phyloP scores from a whole-genome alignment of 2,329 filamentous ascomycete genomes.

The Myriosclerotinia scirpicola region DNA sequence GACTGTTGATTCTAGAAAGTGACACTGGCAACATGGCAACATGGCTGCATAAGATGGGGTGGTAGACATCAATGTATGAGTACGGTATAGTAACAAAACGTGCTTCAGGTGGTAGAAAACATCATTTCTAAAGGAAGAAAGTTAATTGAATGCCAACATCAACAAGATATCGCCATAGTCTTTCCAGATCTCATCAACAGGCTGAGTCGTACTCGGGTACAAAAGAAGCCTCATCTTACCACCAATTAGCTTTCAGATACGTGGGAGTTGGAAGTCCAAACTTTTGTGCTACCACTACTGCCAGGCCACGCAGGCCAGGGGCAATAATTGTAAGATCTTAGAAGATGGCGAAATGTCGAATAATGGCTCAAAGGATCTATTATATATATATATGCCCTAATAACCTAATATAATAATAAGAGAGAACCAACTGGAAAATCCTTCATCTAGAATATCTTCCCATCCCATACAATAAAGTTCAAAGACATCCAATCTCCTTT shows the following conservation, averaged over 20 bases:
- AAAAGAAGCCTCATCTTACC: not conserved
- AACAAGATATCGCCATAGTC: not conserved
- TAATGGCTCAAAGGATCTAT: not conserved
- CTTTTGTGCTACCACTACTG: slow-evolving; percentile 2
- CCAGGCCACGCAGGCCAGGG: not conserved
- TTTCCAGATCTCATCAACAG: not conserved
- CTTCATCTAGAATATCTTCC: not conserved
- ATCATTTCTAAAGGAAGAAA: not conserved
- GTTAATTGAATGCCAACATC: not conserved
- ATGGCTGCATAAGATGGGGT: not conserved
- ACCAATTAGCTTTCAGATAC: slow-evolving; percentile 13
- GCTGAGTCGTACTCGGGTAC: slow-evolving; percentile 6
- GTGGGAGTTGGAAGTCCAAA: not conserved
- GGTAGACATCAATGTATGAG: not conserved
- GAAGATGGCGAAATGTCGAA: not conserved
- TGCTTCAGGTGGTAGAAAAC: no score
- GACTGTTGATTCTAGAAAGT: not conserved
- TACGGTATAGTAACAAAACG: not conserved
- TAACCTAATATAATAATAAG: not conserved
- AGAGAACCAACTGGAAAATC: not conserved
- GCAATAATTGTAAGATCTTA: not conserved
- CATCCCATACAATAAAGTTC: not conserved
- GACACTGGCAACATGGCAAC: not conserved
- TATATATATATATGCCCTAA: not conserved
- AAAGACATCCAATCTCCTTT: slow-evolving; percentile 11